Base-by-base conservation (phyloP, 306 rosid species). In the Delonix regia region DNA sequence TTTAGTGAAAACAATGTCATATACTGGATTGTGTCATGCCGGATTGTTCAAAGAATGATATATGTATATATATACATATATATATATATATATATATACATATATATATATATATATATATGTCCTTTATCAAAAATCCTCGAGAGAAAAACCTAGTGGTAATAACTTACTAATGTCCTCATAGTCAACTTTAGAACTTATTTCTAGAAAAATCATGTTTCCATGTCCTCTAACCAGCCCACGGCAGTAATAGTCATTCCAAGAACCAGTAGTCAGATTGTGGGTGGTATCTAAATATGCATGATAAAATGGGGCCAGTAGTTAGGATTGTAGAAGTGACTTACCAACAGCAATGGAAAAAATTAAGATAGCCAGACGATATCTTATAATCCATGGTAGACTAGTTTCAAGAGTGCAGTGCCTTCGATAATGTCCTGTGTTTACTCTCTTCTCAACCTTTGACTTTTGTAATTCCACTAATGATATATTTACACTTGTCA, bases 361-460 rank as follows among this genome's bases (percentile, higher is more conserved):
- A 70, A 83, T 82, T 19, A 93, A 33, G 74, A 90, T 83, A 14
- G 87, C 84, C 44, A 90, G 82, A 45, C 98, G 90, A 81, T 89
- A 84, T 91, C 93, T 85, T 68, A 78, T 80, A 80, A 81, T 78
- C 92, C 93, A 88, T 15, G 94, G 93, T 38, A 91, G 89, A 61
- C 56, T 71, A 63, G 81, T 82, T 91, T 91, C 94, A 56, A 85
- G 96, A 41, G 88, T 66, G 83, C 94, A 88, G 71, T 90, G 92
- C 84, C 78, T 85, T 51, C 38, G 51, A 79, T 78, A 60, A 34
- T 71, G 80, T 56, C 82, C 86, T 44, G 73, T 41, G 80, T 76
- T 82, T 18, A 7, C 73, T 44, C 45, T 80, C 78, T 60, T 57
- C 63, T 76, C 76, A 10, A 75, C 65, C 70, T 84, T 87, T 78